phyloP scores from a whole-genome alignment of 225 moss, liverwort and hornwort species.

The Pseudisothecium myosuroides region DNA sequence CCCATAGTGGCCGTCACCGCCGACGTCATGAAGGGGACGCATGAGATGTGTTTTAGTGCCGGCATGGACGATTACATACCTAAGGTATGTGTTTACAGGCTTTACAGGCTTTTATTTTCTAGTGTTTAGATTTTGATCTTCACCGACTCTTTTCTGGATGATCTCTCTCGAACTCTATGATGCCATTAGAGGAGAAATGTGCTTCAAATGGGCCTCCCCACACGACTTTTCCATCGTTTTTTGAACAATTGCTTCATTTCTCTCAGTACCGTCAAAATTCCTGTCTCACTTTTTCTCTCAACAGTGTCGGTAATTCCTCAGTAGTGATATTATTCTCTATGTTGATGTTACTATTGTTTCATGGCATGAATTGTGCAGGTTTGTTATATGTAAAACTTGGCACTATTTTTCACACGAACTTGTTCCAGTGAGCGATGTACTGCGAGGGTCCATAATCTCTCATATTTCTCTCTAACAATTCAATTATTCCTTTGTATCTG shows the following conservation, averaged over 20 bases:
- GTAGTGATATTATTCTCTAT: background rate
- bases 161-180: background rate
- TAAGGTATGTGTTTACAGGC: slow-evolving; percentile 23
- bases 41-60: slow-evolving; percentile 64
- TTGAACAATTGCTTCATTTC: background rate
- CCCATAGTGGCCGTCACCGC: slow-evolving; percentile 96
- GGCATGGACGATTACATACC: slow-evolving; percentile 98
- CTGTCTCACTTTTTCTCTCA: background rate
- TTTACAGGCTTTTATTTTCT: background rate
- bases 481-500: background rate
- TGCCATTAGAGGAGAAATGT: background rate
- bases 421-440: background rate
- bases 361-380: background rate
- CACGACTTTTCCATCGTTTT: background rate
- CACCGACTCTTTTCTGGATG: background rate
- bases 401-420: background rate
- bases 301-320: background rate
- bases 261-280: background rate
- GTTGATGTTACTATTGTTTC: background rate
- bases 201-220: background rate
- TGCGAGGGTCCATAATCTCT: background rate
- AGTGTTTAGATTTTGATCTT: background rate
- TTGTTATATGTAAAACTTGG: background rate
- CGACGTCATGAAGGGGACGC: slow-evolving; percentile 92
- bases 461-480: background rate